Base-by-base conservation (phyloP, 106 monocot genomes). In the Iris macrosiphon region DNA sequence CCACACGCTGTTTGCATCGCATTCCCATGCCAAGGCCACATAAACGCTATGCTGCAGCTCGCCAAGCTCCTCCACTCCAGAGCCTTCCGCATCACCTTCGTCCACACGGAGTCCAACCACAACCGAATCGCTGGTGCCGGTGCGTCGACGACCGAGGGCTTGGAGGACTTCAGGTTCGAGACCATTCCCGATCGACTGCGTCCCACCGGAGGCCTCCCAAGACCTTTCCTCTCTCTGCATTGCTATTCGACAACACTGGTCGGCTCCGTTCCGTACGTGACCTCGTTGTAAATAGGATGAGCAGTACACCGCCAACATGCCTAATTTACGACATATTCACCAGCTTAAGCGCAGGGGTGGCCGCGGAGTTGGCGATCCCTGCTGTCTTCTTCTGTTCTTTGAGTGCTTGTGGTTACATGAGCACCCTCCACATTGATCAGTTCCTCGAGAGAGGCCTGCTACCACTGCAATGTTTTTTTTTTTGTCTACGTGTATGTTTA, bases 1-100 rank as follows among this genome's bases (percentile, higher is more conserved):
- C 60, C 54, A 17, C 79, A 74, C 32, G 70, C 50, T 6, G 70
- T 80, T 52, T 69, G 64, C 60, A 48, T 74, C 20, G 70, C 79
- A 4, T 74, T 29, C 48, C 79, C 79, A 5, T 55, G 45, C 6
- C 66, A 66, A 46, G 66, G 66, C 31, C 66, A 66, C 35, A 21
- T 66, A 2, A 42, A 31, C 1, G 42, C 45, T 2, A 45, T 56
- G 43, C 45, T 66, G 4, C 43, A 51, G 15, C 65, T 55, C 11
- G 65, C 44, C 44, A 65, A 65, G 32, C 32, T 65, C 21, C 66
- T 66, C 46, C 55, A 55, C 45, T 49, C 32, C 35, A 49, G 37
- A 20, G 62, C 49, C 46, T 62, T 62, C 8, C 48, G 28, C 47
- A 49, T 62, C 46, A 66, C 45, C 45, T 41, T 66, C 66, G 45